Conservation (phyloP, 768 basidiomycete genomes). For the Daedaleopsis nitida region DNA sequence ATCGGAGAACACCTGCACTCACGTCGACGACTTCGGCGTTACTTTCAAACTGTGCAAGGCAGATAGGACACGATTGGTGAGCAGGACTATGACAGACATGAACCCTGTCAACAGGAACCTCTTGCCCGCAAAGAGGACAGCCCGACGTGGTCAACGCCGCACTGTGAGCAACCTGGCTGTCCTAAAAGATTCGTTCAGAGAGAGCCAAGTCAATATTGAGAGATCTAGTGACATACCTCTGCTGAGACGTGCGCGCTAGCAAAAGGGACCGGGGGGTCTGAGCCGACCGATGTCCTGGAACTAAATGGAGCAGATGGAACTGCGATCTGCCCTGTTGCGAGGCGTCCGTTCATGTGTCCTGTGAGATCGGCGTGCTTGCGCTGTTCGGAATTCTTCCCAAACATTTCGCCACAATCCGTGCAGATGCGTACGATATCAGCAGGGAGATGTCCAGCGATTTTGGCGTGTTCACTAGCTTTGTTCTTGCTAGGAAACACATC, state of each 20-base stretch:
- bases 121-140: not conserved
- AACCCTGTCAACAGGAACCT: not conserved
- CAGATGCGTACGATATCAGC: not conserved
- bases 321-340: not conserved
- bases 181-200: not conserved
- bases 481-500: constrained; percentile 8
- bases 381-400: not conserved
- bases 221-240: not conserved
- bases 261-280: not conserved
- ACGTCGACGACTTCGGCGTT: not conserved
- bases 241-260: not conserved
- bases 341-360: not conserved
- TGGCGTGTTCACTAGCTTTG: not conserved
- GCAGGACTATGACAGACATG: not conserved
- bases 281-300: not conserved
- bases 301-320: not conserved
- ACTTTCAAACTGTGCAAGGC: not conserved
- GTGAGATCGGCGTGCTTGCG: not conserved
- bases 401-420: constrained; percentile 3
- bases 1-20: not conserved
- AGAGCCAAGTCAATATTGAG: not conserved
- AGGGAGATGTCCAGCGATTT: not conserved
- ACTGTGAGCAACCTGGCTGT: not conserved
- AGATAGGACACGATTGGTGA: not conserved
- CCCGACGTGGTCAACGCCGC: not conserved